phyloP scores from a whole-genome alignment of 169 alveolate genomes.

The Theileria equi region DNA sequence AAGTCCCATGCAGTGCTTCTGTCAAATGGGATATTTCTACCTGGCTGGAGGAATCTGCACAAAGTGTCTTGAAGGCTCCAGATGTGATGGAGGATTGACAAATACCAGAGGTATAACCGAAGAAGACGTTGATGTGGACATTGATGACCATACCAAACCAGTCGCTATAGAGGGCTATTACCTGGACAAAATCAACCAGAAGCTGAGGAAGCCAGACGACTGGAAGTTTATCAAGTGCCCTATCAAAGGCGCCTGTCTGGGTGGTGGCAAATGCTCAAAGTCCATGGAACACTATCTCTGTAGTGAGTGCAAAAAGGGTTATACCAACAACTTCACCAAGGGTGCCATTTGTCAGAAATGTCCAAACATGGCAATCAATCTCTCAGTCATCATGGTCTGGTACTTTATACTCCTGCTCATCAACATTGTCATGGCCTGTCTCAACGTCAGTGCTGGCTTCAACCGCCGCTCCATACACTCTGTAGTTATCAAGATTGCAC shows the following conservation, averaged over 20 bases:
- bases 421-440: constrained; percentile 77
- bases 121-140: constrained; percentile 34
- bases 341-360: constrained; percentile 72
- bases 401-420: constrained; percentile 67
- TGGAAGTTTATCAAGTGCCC: constrained; percentile 83
- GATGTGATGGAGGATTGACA: constrained; percentile 76
- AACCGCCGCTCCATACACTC: constrained; percentile 83
- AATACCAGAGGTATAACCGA: constrained; percentile 21
- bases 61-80: constrained; percentile 79
- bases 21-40: constrained; percentile 73
- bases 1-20: constrained; percentile 77
- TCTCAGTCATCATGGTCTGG: constrained; percentile 47
- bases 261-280: constrained; percentile 69
- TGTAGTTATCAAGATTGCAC: constrained; percentile 80
- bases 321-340: constrained; percentile 74
- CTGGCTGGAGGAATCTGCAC: constrained; percentile 73
- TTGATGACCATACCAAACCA: constrained; percentile 77
- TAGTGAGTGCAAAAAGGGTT: constrained; percentile 78
- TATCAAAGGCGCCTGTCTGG: constrained; percentile 75
- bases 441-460: constrained; percentile 82
- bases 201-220: constrained; percentile 71
- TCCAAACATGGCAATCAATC: constrained; percentile 62
- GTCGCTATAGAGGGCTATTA: constrained; percentile 74
- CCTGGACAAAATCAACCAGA: constrained; percentile 65
- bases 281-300: constrained; percentile 79